Evolutionary conservation across 768 basidiomycete species (phyloP).

Genomic region (Trametes sanguinea): DNA sequence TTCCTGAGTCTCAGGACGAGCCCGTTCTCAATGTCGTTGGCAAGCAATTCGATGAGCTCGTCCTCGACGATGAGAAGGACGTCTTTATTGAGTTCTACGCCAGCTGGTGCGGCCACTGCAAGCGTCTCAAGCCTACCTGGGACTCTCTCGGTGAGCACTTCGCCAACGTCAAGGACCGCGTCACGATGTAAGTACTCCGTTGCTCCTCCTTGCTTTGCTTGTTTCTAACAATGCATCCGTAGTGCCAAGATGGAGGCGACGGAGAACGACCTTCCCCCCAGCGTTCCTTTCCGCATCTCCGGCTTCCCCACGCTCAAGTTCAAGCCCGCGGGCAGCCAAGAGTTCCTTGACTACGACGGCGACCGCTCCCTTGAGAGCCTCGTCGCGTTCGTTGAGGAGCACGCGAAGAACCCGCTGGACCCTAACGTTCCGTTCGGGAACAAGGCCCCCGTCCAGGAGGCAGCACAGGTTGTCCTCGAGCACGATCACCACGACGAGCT

Average conservation of each 20-base stretch:
- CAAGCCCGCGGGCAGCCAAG: slow-evolving; percentile 82
- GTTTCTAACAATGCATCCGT: background rate
- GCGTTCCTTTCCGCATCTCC: slow-evolving; percentile 81
- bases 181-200: slow-evolving; percentile 65
- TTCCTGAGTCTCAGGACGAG: slow-evolving; percentile 83
- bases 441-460: slow-evolving; percentile 24
- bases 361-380: slow-evolving; percentile 87
- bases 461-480: slow-evolving; percentile 29
- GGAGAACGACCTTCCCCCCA: slow-evolving; percentile 92
- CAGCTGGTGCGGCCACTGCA: slow-evolving; percentile 97
- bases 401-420: slow-evolving; percentile 73
- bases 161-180: slow-evolving; percentile 66
- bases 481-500: slow-evolving; percentile 33
- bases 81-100: slow-evolving; percentile 98
- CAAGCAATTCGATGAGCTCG: slow-evolving; percentile 85
- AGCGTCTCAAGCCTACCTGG: slow-evolving; percentile 94
- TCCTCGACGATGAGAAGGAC: slow-evolving; percentile 87
- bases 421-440: slow-evolving; percentile 32
- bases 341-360: slow-evolving; percentile 93
- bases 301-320: slow-evolving; percentile 98
- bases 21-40: slow-evolving; percentile 82
- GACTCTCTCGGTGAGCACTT: slow-evolving; percentile 88
- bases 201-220: background rate
- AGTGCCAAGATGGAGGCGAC: slow-evolving; percentile 96
- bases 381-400: slow-evolving; percentile 78